Evolutionary conservation across 2,329 filamentous ascomycete genomes (phyloP).

Genomic region (Fusarium sarcochroum): DNA sequence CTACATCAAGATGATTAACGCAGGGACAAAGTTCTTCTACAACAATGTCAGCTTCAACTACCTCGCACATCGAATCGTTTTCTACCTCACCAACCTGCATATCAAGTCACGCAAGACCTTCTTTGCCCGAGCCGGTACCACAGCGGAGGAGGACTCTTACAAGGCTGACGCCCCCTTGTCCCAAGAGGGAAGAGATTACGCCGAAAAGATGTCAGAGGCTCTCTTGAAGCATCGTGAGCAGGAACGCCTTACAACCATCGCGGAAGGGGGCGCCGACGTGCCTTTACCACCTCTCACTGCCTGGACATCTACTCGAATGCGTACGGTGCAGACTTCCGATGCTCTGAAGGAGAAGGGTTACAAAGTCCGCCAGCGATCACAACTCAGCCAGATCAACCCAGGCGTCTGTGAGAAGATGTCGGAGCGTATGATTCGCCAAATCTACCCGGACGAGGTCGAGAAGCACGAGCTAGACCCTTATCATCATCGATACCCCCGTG

Average conservation of each 20-base stretch:
- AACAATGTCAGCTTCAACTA: constrained; percentile 99
- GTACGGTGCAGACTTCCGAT: constrained; percentile 91
- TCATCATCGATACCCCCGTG: constrained; percentile 94
- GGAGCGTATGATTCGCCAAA: constrained; percentile 81
- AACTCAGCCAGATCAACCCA: constrained; percentile 97
- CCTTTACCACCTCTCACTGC: constrained; percentile 86
- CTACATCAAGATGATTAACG: constrained; percentile 99
- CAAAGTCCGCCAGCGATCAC: constrained; percentile 89
- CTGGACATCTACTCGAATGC: constrained; percentile 93
- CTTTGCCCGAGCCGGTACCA: constrained; percentile 89
- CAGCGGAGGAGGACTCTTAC: constrained; percentile 90
- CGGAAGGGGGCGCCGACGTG: constrained; percentile 75
- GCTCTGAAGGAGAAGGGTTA: constrained; percentile 84
- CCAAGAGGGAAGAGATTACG: constrained; percentile 83
- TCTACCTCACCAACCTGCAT: constrained; percentile 97
- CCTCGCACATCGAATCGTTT: constrained; percentile 95
- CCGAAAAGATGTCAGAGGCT: constrained; percentile 86
- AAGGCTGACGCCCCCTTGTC: constrained; percentile 91
- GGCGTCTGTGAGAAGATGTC: constrained; percentile 96
- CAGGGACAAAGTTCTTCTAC: constrained; percentile 91
- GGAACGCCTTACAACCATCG: constrained; percentile 79
- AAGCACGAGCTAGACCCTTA: constrained; percentile 97
- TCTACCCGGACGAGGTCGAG: constrained; percentile 90
- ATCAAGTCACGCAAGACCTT: constrained; percentile 96
- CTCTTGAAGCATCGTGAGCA: constrained; percentile 86